Conservation (phyloP, 169 alveolate species). For the Babesia bigemina region DNA sequence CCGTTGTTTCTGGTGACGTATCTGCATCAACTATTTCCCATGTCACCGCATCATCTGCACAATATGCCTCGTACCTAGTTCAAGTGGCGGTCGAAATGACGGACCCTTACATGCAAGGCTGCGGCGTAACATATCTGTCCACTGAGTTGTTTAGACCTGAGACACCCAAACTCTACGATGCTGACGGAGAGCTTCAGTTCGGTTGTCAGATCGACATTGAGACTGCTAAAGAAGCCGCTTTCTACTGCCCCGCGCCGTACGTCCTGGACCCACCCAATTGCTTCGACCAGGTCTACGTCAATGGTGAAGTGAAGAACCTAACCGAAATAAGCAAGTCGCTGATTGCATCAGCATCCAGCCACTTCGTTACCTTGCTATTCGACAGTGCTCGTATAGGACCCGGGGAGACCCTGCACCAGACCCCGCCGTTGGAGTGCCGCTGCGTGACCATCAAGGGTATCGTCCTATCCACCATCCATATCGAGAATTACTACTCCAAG, state of each 20-base stretch:
- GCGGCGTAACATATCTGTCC: not conserved
- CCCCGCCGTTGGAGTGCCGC: not conserved
- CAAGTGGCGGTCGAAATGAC: not conserved
- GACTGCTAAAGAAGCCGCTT: not conserved
- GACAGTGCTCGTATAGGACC: not conserved
- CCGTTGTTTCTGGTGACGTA: not conserved
- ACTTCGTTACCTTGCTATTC: not conserved
- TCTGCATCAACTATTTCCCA: not conserved
- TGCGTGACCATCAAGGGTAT: conserved; percentile 5
- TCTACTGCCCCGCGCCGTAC: conserved; percentile 19
- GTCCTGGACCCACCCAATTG: conserved; percentile 7
- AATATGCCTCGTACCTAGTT: not conserved
- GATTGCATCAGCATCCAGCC: not conserved
- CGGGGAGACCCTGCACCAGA: not conserved
- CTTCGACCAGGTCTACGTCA: not conserved
- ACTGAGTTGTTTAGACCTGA: too few species aligned
- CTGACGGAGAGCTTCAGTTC: too few species aligned
- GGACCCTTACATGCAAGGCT: conserved; percentile 16
- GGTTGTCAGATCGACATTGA: conserved; percentile 2
- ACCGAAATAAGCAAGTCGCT: not conserved
- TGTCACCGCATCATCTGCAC: not conserved
- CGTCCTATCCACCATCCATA: not conserved
- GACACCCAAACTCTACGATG: too few species aligned
- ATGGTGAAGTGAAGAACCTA: not conserved
- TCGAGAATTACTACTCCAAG: not conserved